These are phyloP conservation scores for Apostasia shenzhenica DNA, from an alignment of 106 monocot species.

Conservation along the genomic window DNA sequence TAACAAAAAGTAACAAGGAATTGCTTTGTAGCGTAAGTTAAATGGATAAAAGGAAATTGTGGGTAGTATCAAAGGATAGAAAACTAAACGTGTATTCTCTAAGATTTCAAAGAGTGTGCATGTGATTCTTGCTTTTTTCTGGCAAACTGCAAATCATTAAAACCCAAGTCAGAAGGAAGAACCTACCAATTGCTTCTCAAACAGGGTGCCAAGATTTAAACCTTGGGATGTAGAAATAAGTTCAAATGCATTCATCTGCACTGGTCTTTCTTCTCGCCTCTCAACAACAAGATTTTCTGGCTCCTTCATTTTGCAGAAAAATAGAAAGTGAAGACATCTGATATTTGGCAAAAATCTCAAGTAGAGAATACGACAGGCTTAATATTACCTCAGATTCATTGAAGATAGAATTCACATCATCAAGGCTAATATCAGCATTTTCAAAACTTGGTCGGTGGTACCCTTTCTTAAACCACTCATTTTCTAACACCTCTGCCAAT, in stretches of 20 bases:
- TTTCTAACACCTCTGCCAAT: conserved; percentile 58
- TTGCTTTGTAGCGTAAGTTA: no score
- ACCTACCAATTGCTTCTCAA: conserved; percentile 84
- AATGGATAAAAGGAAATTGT: no score
- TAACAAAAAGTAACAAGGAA: no score
- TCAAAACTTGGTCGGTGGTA: conserved; percentile 74
- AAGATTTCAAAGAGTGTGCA: no score
- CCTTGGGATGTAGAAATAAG: conserved; percentile 93
- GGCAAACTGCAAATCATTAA: no score
- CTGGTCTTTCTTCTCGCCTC: conserved; percentile 65
- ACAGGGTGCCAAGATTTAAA: conserved; percentile 74
- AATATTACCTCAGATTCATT: conserved; percentile 54
- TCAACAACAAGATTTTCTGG: conserved; percentile 76
- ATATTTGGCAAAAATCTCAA: not conserved
- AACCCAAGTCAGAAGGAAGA: not conserved
- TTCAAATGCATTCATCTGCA: conserved; percentile 92
- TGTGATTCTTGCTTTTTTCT: no score
- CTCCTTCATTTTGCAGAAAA: conserved; percentile 24
- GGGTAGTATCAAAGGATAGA: no score
- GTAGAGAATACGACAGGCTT: not conserved
- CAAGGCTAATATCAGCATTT: conserved; percentile 49
- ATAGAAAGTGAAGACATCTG: not conserved
- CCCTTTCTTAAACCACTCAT: conserved; percentile 98
- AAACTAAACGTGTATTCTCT: no score
- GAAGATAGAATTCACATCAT: conserved; percentile 70